Evolutionary conservation across 306 rosid genomes (phyloP), one percentile per base, ranked within the genome.

Genomic region (Gynostemma pentaphyllum): DNA sequence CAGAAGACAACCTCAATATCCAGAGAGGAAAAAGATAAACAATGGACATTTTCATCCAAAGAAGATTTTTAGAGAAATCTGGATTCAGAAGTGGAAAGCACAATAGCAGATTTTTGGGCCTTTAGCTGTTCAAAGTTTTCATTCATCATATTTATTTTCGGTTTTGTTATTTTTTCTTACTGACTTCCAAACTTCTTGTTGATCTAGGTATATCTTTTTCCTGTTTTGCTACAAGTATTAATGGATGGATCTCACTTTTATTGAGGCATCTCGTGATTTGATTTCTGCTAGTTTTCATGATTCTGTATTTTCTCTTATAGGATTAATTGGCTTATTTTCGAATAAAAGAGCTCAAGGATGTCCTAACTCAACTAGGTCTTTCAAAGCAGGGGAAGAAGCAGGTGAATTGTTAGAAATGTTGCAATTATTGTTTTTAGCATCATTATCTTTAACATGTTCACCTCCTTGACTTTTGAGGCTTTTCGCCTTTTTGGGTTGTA

Each of bases 381-480:
- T 88, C 99, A 32, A 92, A 92, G 82, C 99, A 92, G 75, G 99
- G 99, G 74, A 92, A 86, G 79, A 92, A 92, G 78, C 99, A 88
- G 99, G 99, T 88, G 70, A 79, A 80, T 46, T 60, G 62, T 68
- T 50, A 57, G 60, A 66, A n/a, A 46, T 67, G 59, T 45, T 55
- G 10, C 41, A 71, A 51, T 68, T 45, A 44, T 74, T 16, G 67
- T 59, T 62, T 42, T 36, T 23, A 2, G 64, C 18, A 57, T 57
- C 16, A 62, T 62, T 41, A 39, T 42, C 39, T 41, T 42, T 50
- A 44, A 40, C 15, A 24, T 23, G 7, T n/a, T n/a, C n/a, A n/a
- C n/a, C n/a, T n/a, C n/a, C n/a, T n/a, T n/a, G n/a, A n/a, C n/a
- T n/a, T n/a, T n/a, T n/a, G n/a, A n/a, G n/a, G n/a, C n/a, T n/a